Evolutionary conservation across 371 early-diverging fungal species (phyloP), one percentile per base, ranked within the genome.

Genomic region (Circinella umbellata): DNA sequence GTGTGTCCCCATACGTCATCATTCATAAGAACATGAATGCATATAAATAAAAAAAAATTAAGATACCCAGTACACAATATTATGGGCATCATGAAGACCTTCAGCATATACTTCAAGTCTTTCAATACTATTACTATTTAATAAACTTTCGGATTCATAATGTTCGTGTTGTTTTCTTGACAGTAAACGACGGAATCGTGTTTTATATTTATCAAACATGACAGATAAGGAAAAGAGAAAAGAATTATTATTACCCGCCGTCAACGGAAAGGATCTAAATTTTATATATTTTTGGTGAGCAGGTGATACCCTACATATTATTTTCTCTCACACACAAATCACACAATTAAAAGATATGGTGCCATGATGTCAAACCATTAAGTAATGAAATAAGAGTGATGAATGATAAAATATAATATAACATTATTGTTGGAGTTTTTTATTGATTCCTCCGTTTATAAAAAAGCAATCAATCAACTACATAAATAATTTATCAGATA

Each of bases 61-160:
- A 42, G 5, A 61, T 65, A 75, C 75, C 75, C 75, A 75, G n/a
- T 75, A 75, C 2, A 75, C 75, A n/a, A 75, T 38, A 61, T 71
- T 66, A 47, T 71, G 68, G 2, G 64, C 46, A 61, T 75, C 75
- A 55, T 68, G 61, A 17, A 49, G 55, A 46, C 69, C 73, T 11
- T 72, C 69, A 20, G 69, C 69, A 39, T 65, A 72, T n/a, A 68
- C 15, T 4, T 72, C 73, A 5, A 68, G 46, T 14, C 53, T 38
- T 20, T 69, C 65, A 13, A 62, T 15, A 42, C 70, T 70, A 5
- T 57, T 61, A 39, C 47, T 70, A 47, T 51, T 64, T 15, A 70
- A 42, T 15, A 70, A 39, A 36, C 70, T 54, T 36, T 63, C 65
- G 15, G 70, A 42, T 61, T 70, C 70, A 17, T 55, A 53, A 36